Conservation (phyloP, 2,329 filamentous ascomycete species). For the Podosphaera aphanis region DNA sequence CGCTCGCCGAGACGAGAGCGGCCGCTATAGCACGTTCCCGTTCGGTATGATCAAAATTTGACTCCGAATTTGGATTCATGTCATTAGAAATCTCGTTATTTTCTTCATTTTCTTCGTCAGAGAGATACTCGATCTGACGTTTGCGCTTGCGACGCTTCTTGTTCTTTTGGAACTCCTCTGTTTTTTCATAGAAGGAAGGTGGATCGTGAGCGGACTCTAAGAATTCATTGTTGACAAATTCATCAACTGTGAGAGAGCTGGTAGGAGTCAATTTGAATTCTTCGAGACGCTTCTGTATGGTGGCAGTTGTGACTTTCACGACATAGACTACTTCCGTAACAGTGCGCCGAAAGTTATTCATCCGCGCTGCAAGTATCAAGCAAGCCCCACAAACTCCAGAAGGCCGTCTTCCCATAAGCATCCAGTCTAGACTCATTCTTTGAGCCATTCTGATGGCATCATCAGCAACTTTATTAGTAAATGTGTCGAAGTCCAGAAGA, state of each 20-base stretch:
- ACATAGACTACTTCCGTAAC: constrained; percentile 93
- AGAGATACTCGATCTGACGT: not conserved
- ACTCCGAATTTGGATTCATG: constrained; percentile 3
- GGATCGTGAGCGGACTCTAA: constrained; percentile 58
- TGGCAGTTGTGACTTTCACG: constrained; percentile 85
- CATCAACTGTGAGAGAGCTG: constrained; percentile 63
- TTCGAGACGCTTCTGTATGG: constrained; percentile 71
- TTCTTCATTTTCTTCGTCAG: constrained; percentile 9
- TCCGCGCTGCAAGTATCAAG: constrained; percentile 79
- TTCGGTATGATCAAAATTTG: not conserved
- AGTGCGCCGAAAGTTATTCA: constrained; percentile 92
- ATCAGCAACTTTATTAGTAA: constrained; percentile 62
- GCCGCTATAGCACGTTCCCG: not conserved
- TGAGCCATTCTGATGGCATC: constrained; percentile 73
- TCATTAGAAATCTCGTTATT: constrained; percentile 9
- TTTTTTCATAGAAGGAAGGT: constrained; percentile 53
- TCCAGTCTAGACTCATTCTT: constrained; percentile 94
- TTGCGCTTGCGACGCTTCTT: constrained; percentile 19
- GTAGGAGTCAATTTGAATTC: constrained; percentile 80
- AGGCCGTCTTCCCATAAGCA: constrained; percentile 78
- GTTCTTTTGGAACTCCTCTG: constrained; percentile 31
- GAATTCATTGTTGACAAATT: constrained; percentile 53
- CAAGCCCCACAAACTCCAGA: constrained; percentile 88
- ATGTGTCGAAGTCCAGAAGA: constrained; percentile 71
- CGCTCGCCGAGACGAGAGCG: not conserved